A percentile compares a stretch with the other conserved stretches of the same genome.
phyloP scores from a whole-genome alignment of 371 early-diverging fungal genomes.

The Mortierella sp. region DNA sequence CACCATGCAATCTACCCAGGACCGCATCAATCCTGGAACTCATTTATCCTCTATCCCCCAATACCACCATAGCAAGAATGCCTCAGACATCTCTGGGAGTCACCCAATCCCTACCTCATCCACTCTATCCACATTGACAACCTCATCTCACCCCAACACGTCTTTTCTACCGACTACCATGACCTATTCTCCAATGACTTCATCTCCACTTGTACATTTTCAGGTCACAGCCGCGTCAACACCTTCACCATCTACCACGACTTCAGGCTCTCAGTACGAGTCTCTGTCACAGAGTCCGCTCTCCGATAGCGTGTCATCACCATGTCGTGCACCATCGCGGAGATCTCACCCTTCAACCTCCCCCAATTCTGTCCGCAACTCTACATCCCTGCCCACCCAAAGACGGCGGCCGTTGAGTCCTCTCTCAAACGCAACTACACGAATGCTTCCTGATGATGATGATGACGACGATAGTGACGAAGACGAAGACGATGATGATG shows the following conservation, averaged over 20 bases:
- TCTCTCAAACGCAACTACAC: not conserved
- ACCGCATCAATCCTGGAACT: slow-evolving; percentile 9
- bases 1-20: slow-evolving; percentile 19
- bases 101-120: not conserved
- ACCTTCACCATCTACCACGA: slow-evolving; percentile 10
- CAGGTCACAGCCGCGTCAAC: slow-evolving; percentile 19
- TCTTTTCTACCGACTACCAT: not conserved
- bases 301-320: not conserved
- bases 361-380: too few relatives aligned
- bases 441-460: not conserved
- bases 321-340: not conserved
- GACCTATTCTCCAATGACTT: slow-evolving; percentile 32
- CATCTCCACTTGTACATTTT: slow-evolving; percentile 33
- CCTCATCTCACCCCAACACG: not conserved
- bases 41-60: not conserved
- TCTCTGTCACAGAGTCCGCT: not conserved
- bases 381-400: not conserved
- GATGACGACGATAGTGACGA: not conserved
- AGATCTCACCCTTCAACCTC: too few relatives aligned
- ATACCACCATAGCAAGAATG: not conserved
- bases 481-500: not conserved
- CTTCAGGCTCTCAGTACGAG: not conserved
- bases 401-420: too few relatives aligned
- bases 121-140: not conserved
- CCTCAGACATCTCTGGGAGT: not conserved